Conservation (phyloP, 495 filamentous ascomycete genomes). For the Penicillium odoratum region DNA sequence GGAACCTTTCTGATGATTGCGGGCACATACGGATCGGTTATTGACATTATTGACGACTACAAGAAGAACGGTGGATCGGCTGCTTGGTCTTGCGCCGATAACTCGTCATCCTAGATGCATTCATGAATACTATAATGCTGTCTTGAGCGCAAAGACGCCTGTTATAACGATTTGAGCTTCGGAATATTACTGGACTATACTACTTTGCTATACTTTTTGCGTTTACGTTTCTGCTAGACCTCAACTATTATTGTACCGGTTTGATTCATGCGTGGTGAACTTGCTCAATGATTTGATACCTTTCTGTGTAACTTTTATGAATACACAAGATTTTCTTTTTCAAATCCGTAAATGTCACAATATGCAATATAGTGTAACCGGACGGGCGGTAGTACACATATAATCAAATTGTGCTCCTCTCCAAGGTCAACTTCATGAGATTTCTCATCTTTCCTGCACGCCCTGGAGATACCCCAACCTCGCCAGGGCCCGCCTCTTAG, state of each 20-base stretch:
- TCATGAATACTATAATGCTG: background rate
- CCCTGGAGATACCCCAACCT: no score
- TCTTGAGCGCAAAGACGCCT: background rate
- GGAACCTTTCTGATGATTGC: slow-evolving; percentile 54
- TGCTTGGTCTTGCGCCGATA: slow-evolving; percentile 39
- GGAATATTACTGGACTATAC: background rate
- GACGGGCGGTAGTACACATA: no score
- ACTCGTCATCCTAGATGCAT: slow-evolving; percentile 21
- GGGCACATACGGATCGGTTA: slow-evolving; percentile 58
- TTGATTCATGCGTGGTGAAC: background rate
- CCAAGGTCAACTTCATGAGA: no score
- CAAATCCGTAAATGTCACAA: no score
- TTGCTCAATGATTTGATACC: background rate
- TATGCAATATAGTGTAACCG: no score
- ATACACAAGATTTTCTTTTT: no score
- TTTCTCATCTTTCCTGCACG: no score
- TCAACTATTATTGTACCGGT: background rate
- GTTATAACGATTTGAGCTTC: background rate
- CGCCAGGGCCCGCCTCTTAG: no score
- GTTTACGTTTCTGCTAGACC: background rate
- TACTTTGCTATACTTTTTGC: background rate
- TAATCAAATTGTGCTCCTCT: no score
- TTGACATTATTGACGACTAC: slow-evolving; percentile 55
- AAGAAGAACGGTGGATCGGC: slow-evolving; percentile 27
- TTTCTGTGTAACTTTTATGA: no score